Evolutionary conservation across 805 yeast species (phyloP).

Genomic region (Lipomyces sp.): DNA sequence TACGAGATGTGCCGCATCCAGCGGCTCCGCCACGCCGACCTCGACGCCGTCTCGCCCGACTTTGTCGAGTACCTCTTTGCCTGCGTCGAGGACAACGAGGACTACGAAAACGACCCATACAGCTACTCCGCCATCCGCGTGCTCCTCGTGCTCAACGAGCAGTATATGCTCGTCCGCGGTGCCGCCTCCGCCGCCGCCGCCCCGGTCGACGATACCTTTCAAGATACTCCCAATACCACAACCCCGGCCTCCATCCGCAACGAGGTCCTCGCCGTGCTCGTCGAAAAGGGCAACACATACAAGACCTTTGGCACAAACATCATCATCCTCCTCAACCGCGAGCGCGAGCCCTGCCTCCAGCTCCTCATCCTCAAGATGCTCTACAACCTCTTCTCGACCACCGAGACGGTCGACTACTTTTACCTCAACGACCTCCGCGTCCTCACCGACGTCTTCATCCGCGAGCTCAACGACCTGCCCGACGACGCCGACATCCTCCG

Average conservation of each 20-base stretch:
- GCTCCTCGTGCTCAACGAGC: constrained; percentile 77
- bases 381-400: constrained; percentile 67
- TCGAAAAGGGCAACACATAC: constrained; percentile 44
- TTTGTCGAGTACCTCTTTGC: constrained; percentile 50
- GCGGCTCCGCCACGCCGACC: constrained; percentile 45
- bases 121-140: constrained; percentile 69
- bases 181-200: neutral
- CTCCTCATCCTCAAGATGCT: constrained; percentile 76
- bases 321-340: constrained; percentile 71
- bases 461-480: constrained; percentile 73
- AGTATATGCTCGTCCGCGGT: constrained; percentile 62
- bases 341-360: constrained; percentile 60
- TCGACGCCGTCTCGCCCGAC: constrained; percentile 43
- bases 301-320: constrained; percentile 64
- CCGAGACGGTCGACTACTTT: constrained; percentile 60
- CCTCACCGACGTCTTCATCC: constrained; percentile 71
- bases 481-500: constrained; percentile 54
- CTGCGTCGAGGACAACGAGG: constrained; percentile 42
- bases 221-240: neutral
- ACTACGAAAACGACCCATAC: constrained; percentile 49
- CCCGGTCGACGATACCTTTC: too few species aligned
- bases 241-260: constrained; percentile 34
- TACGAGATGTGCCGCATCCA: constrained; percentile 55
- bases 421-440: constrained; percentile 84
- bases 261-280: constrained; percentile 56